Evolutionary conservation across 1,139 yeast genomes (phyloP), one percentile per base, ranked within the genome.

Genomic region (Barnettozyma hawaiiensis): DNA sequence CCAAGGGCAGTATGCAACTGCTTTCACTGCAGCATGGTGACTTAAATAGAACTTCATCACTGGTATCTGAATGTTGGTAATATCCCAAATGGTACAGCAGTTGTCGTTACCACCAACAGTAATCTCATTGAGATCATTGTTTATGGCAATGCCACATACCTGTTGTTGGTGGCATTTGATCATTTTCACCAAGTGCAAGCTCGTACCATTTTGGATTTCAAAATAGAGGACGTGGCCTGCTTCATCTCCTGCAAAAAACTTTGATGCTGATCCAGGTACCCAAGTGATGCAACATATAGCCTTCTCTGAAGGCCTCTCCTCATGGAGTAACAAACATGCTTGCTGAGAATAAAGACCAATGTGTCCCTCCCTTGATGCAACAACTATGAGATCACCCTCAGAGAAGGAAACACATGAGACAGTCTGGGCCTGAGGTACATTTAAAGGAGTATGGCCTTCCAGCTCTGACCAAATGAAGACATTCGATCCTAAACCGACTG

Each of bases 21-120:
- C 94, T 59, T 85, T 85, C 0, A 85, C 89, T 0, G 95, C 95
- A 0, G 95, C 94, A 35, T 71, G 70, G 56, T 85, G 95, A 2
- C 71, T 74, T 26, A 85, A 63, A 5, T 61, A 55, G 54, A 68
- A 73, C 45, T 63, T 64, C 40, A 75, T 51, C n/a, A 44, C 55
- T 0, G 89, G 86, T 0, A 52, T 45, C 1, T 45, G 39, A 7
- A 65, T 49, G 43, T 70, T 62, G 1, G 64, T 45, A 8, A 83
- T 69, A 52, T 79, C 74, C 90, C 90, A 84, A 2, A 85, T 63
- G 0, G 81, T 69, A 46, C 89, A 81, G 24, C 75, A 64, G 53
- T 84, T 83, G 56, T 84, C 89, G 57, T 84, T 84, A 7, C 85
- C 81, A 1, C 95, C 95, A 12, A 82, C 70, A 0, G 90, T 85